Evolutionary conservation across 805 yeast genomes (phyloP), one percentile per base, ranked within the genome.

Genomic region (Myxozyma kluyveri): DNA sequence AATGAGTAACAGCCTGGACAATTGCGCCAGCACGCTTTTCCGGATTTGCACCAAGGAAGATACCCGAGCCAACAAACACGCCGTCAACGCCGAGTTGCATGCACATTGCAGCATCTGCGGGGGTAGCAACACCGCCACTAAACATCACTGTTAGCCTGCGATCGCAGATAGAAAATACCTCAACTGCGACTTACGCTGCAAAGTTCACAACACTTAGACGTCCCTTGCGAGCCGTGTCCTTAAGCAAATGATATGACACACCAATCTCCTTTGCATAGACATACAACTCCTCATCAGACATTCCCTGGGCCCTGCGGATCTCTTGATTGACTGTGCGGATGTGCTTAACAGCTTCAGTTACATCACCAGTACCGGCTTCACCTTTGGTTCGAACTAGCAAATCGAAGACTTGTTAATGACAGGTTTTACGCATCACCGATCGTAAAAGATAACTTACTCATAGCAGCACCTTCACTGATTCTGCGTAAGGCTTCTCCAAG

Each of bases 291-390:
- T 69, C 74, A 39, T 73, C 79, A 24, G 72, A 61, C 65, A 73
- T 64, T 46, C 63, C 53, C 53, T 73, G 56, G 4, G 79, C 78
- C 38, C 74, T 70, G 44, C 71, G 69, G 61, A 85, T 82, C 63
- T 85, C 79, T 46, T 69, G 65, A 54, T 73, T 76, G 67, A 86
- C 82, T 59, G 76, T 73, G 50, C 80, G 75, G 60, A 86, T 82
- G 68, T 86, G 95, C 64, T 75, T 78, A 52, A 86, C 88, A 12
- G 93, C 93, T 68, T 86, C 91, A 38, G 87, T 80, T 47, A 86
- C 81, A 68, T 86, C 93, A 49, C 95, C 95, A 35, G 95, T 86
- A 41, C 95, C 95, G 32, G 95, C 93, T 68, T 86, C 95, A 61
- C 95, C 95, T 71, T 86, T 86, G 59, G 93, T 83, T 67, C 93